Evolutionary conservation across 179 eudicot genomes (phyloP).

Genomic region (Camellia oleifera): DNA sequence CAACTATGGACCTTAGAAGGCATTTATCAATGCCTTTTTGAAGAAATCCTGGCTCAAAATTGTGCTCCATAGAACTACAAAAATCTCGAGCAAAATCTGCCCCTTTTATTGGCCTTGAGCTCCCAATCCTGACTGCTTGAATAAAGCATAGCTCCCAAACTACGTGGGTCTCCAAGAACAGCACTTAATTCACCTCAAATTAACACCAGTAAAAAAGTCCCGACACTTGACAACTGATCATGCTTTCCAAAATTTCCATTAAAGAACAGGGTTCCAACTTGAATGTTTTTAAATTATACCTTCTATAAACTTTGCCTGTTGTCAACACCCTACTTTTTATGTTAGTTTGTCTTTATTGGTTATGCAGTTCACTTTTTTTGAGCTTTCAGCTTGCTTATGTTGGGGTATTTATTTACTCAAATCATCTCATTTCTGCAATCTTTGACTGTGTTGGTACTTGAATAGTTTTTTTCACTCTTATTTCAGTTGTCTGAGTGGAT

Average conservation of each 20-base stretch:
- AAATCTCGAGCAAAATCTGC: slow-evolving; percentile 8
- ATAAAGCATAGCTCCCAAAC: too few relatives aligned
- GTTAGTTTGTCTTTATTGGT: slow-evolving; percentile 1
- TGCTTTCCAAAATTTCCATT: not conserved
- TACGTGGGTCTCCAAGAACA: too few relatives aligned
- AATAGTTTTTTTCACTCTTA: not conserved
- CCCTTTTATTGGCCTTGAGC: not conserved
- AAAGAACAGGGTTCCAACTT: not conserved
- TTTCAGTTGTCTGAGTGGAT: slow-evolving; percentile 45
- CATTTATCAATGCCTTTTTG: not conserved
- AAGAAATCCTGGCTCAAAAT: too few relatives aligned
- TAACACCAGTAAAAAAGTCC: too few relatives aligned
- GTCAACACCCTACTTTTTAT: not conserved
- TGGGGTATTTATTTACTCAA: not conserved
- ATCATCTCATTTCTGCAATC: not conserved
- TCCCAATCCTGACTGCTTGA: not conserved
- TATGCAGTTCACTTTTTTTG: not conserved
- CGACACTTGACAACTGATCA: too few relatives aligned
- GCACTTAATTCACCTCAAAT: too few relatives aligned
- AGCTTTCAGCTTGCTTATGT: not conserved
- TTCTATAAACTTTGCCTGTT: not conserved
- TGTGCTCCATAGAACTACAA: not conserved
- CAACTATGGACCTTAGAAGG: not conserved
- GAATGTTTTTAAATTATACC: too few relatives aligned
- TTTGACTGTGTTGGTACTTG: not conserved